A percentile compares a stretch with the other conserved stretches of the same genome.
phyloP scores from a whole-genome alignment of 768 basidiomycete species.

The Naganishia vishniacii region DNA sequence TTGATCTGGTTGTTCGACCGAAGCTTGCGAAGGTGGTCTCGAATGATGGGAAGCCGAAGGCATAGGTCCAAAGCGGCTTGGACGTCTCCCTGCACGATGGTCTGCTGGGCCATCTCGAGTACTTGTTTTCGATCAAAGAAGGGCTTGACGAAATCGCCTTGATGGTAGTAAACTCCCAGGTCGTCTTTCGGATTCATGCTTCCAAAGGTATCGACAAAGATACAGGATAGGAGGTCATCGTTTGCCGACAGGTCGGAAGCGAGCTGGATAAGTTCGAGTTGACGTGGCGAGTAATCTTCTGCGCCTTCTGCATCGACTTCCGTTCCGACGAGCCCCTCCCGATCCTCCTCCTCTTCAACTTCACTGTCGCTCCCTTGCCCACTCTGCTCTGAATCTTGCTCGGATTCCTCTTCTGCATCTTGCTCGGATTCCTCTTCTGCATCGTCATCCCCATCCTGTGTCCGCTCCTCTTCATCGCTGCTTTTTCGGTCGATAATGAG shows the following conservation, averaged over 20 bases:
- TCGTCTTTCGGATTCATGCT: constrained; percentile 36
- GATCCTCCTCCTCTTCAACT: neutral
- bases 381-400: too few relatives aligned
- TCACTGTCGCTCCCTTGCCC: too few relatives aligned
- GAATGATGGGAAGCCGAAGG: constrained; percentile 36
- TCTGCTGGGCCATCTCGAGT: constrained; percentile 38
- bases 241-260: constrained; percentile 27
- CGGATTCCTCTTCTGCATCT: neutral
- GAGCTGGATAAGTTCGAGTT: constrained; percentile 17
- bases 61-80: neutral
- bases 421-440: neutral
- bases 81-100: constrained; percentile 31
- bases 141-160: constrained; percentile 43
- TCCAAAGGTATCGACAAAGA: constrained; percentile 46
- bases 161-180: constrained; percentile 45
- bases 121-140: constrained; percentile 42
- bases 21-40: constrained; percentile 31
- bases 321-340: neutral
- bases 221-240: constrained; percentile 46
- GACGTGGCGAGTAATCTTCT: neutral
- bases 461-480: neutral
- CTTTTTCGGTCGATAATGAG: neutral
- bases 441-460: neutral
- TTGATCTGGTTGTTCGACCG: constrained; percentile 17
- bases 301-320: neutral